Base-by-base conservation (phyloP, 2,329 filamentous ascomycete species). In the Eutypa lata region DNA sequence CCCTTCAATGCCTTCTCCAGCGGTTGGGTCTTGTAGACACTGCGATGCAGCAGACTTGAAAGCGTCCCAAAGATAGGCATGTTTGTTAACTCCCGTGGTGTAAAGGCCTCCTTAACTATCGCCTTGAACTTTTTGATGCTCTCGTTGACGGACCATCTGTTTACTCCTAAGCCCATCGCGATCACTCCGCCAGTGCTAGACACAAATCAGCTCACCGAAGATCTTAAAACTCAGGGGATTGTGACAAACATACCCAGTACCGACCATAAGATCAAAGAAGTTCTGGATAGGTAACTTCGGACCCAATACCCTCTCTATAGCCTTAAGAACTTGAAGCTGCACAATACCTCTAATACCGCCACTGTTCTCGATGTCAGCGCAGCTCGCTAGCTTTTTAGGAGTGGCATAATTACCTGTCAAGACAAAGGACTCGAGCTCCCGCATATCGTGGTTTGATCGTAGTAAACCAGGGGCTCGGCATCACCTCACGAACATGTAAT, bases 251-350 rank as follows among this genome's bases (percentile, higher is more conserved):
- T 50, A 68, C 65, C 65, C 63, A 7, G 64, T 62, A 18, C 66
- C 66, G 8, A 68, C 64, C 4, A 68, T 67, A 24, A 68, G 40
- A 49, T 68, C 66, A 42, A 68, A 68, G 53, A 68, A 68, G 4
- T 66, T 49, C 46, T 68, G 66, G 3, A 68, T 61, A 3, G 65
- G 66, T 8, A 68, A 50, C 13, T 64, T 61, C 3, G 64, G 53
- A 0, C 66, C 66, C 1, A 68, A 52, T n/a, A 66, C 57, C 48
- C 61, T 65, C 51, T 68, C 65, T 16, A 68, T 50, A 48, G 66
- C 64, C 13, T 49, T 44, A 10, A 68, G 63, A 16, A 66, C 62
- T 38, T 63, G 63, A 18, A 68, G 57, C 42, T 66, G 61, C 44
- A 66, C 60, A 10, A 68, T 57, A 7, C 66, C 63, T 6, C 65